Evolutionary conservation across 306 rosid species (phyloP).

Genomic region (Cicer arietinum): DNA sequence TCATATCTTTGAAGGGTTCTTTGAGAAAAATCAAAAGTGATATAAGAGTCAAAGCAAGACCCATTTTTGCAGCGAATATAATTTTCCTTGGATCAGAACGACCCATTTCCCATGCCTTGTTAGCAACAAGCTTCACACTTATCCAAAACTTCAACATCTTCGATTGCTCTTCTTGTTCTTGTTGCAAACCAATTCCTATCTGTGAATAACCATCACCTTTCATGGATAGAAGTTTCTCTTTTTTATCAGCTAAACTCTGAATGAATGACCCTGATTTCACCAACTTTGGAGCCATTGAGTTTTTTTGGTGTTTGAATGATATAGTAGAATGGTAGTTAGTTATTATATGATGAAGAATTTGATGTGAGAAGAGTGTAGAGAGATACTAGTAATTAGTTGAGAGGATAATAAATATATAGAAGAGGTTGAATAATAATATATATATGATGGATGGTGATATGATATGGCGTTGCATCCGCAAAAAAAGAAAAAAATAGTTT

Average conservation of each 20-base stretch:
- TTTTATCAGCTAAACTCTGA: conserved; percentile 63
- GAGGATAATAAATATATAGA: no score
- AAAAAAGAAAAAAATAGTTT: no score
- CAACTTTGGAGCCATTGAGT: conserved; percentile 44
- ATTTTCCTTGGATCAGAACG: conserved; percentile 79
- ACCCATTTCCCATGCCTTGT: conserved; percentile 70
- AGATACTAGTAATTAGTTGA: no score
- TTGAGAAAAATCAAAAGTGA: conserved; percentile 78
- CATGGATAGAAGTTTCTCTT: conserved; percentile 64
- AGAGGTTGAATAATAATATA: no score
- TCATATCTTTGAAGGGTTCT: conserved; percentile 63
- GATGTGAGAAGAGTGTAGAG: no score
- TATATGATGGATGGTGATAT: no score
- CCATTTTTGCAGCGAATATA: conserved; percentile 84
- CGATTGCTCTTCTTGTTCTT: conserved; percentile 42
- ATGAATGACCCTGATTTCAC: conserved; percentile 68
- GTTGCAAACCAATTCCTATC: conserved; percentile 47
- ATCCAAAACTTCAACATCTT: conserved; percentile 36
- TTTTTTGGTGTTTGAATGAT: no score
- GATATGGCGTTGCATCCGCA: no score
- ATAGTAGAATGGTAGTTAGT: background rate
- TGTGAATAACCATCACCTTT: conserved; percentile 51
- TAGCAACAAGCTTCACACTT: conserved; percentile 40
- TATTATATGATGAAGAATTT: background rate
- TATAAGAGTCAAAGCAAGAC: conserved; percentile 74